A percentile compares a stretch with the other conserved stretches of the same genome.
Conservation (phyloP, 768 basidiomycete species). For the Hericium rajendrae region DNA sequence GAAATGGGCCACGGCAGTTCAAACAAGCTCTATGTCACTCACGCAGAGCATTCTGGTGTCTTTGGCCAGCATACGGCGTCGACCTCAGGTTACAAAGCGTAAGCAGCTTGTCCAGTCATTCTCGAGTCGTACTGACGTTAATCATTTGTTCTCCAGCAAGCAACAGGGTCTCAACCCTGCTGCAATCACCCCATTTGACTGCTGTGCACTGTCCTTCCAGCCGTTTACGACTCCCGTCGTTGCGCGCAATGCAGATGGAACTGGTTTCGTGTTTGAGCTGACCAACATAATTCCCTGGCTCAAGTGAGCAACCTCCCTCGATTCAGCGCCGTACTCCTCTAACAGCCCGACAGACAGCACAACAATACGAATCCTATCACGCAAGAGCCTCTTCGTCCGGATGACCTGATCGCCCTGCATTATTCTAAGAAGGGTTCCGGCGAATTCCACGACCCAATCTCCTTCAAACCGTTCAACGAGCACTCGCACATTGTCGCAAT, state of each 20-base stretch:
- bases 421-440: constrained; percentile 80
- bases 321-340: neutral
- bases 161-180: constrained; percentile 56
- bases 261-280: constrained; percentile 77
- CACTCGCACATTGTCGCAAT: constrained; percentile 94
- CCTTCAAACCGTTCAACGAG: constrained; percentile 94
- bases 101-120: constrained; percentile 17
- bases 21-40: constrained; percentile 82
- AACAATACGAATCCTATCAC: constrained; percentile 74
- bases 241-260: constrained; percentile 73
- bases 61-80: constrained; percentile 72
- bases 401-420: constrained; percentile 69
- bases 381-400: constrained; percentile 56
- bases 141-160: constrained; percentile 37
- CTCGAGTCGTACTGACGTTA: constrained; percentile 3
- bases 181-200: constrained; percentile 74
- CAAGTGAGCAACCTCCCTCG: constrained; percentile 43
- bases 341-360: constrained; percentile 48
- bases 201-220: constrained; percentile 85
- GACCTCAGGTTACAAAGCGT: constrained; percentile 66
- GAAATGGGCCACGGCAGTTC: constrained; percentile 81
- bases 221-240: constrained; percentile 86
- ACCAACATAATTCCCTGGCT: constrained; percentile 93
- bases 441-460: constrained; percentile 91
- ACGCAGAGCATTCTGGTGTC: constrained; percentile 75